Base-by-base conservation (phyloP, 352 stramenopile species). In the Globisporangium rhizosaccharum region DNA sequence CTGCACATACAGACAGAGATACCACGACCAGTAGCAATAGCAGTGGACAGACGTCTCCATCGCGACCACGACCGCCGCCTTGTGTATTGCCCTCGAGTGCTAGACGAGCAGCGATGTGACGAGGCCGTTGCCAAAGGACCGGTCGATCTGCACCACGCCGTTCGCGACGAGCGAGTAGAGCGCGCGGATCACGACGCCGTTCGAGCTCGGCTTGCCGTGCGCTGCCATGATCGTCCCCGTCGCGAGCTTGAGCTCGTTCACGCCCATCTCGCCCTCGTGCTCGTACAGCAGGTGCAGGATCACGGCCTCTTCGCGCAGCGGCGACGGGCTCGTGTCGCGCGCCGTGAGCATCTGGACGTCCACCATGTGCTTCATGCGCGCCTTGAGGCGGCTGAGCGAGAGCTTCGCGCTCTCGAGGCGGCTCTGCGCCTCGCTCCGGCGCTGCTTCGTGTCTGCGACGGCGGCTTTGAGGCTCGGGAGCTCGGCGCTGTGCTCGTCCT, bases 161-260 rank as follows among this genome's bases (percentile, higher is more conserved):
- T 83, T 86, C 30, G 73, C 80, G 14, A 90, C 75, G 3, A 90
- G 64, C 42, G 77, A 83, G 54, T 90, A 90, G 14, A 90, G 66
- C 28, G 80, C 80, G 11, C 80, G 75, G 44, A 84, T 75, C 6
- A 87, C 71, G 0, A 70, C 67, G 1, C 65, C 67, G 56, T 71
- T 82, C 33, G 64, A 71, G 53, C 75, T 72, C 4, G 64, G 58
- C 56, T 79, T 83, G 39, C 66, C 71, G 54, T 83, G 70, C 18
- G 63, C 69, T 44, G 73, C 53, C 18, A 87, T 68, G 52, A 83
- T 51, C 11, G 63, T 51, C 2, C 71, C 75, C 3, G 75, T 71
- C n/a, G 75, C 70, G 28, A 75, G 66, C 59, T 89, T 86, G 6
- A 89, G 67, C 58, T 82, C 74, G 36, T 76, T 79, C 51, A 86